Conservation (phyloP, 306 rosid species). For the Prunus dulcis region DNA sequence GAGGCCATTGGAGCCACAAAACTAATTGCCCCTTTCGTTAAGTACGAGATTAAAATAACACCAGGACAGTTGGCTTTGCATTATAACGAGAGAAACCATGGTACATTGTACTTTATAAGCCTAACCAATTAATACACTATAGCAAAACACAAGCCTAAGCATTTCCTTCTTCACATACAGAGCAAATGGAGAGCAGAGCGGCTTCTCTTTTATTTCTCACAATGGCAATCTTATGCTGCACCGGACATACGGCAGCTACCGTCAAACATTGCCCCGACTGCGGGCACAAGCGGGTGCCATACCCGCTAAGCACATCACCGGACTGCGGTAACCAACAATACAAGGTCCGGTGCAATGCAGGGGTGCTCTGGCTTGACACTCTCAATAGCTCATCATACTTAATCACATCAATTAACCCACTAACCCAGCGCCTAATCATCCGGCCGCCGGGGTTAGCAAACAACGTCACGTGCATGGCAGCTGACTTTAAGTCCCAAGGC, state of each 20-base stretch:
- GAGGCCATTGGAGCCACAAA: not conserved
- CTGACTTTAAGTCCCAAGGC: conserved; percentile 11
- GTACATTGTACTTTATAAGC: not conserved
- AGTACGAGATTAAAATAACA: conserved; percentile 23
- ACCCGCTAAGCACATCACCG: conserved; percentile 15
- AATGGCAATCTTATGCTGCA: conserved; percentile 1
- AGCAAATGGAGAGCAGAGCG: not conserved
- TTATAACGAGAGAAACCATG: not conserved
- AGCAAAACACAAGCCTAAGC: not conserved
- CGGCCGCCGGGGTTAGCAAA: not conserved
- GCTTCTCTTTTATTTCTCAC: conserved; percentile 19
- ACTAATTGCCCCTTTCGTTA: conserved; percentile 4
- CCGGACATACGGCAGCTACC: not conserved
- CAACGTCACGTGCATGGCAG: conserved; percentile 4
- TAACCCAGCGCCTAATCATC: not conserved
- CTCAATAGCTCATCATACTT: conserved; percentile 16
- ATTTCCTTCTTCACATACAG: not conserved
- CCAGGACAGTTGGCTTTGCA: not conserved
- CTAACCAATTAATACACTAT: not conserved
- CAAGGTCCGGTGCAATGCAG: conserved; percentile 8
- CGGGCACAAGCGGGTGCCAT: conserved; percentile 14
- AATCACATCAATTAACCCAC: conserved; percentile 14
- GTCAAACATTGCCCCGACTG: conserved; percentile 29
- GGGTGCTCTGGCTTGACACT: conserved; percentile 14
- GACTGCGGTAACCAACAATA: conserved; percentile 14